Conservation (phyloP, 2,329 filamentous ascomycete genomes). For the Diatrype stigma region DNA sequence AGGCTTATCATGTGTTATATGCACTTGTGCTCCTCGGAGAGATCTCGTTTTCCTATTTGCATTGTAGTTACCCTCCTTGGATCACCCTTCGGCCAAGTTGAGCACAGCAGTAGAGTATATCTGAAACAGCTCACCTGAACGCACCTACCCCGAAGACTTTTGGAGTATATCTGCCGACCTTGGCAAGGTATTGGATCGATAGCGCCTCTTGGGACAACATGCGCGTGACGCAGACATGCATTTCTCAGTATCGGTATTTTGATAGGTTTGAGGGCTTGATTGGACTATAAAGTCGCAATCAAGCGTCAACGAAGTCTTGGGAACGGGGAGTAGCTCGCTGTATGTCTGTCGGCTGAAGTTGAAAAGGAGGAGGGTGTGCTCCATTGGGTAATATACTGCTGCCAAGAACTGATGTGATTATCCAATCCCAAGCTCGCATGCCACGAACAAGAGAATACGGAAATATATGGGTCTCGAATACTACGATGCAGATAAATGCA, state of each 20-base stretch:
- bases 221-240: conserved; percentile 4
- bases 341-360: conserved; percentile 15
- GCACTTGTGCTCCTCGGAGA: neutral
- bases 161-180: conserved; percentile 15
- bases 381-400: conserved; percentile 16
- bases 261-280: conserved; percentile 3
- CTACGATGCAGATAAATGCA: conserved; percentile 16
- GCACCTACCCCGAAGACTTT: neutral
- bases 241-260: conserved; percentile 2
- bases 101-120: neutral
- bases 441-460: conserved; percentile 6
- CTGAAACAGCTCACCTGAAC: neutral
- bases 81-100: neutral
- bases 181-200: conserved; percentile 16
- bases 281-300: conserved; percentile 5
- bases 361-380: conserved; percentile 13
- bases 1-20: neutral
- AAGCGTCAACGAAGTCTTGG: conserved; percentile 11
- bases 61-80: neutral
- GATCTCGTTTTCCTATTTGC: neutral
- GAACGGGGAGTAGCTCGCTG: conserved; percentile 13
- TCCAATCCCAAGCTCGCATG: conserved; percentile 6
- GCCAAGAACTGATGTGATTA: conserved; percentile 14
- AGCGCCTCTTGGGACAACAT: conserved; percentile 8
- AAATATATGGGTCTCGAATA: conserved; percentile 7